These are phyloP conservation scores for Catunica adiposa DNA, from an alignment of 2,329 filamentous ascomycete genomes.

Conservation along the genomic window DNA sequence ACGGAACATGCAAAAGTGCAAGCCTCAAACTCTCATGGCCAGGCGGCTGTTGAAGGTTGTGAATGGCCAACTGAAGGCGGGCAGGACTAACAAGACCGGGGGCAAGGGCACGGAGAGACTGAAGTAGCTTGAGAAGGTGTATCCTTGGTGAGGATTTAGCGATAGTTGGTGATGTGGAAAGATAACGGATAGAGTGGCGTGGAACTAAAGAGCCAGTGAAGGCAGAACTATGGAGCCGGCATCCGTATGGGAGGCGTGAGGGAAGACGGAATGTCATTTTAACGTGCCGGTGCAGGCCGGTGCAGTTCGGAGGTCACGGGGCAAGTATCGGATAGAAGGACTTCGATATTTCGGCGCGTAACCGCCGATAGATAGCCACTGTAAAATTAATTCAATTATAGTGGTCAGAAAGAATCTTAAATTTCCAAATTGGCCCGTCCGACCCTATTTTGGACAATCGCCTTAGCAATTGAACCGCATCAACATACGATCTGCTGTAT, in stretches of 20 bases:
- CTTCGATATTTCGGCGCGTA: too few species aligned
- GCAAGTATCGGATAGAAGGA: too few species aligned
- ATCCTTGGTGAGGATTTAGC: slow-evolving; percentile 21
- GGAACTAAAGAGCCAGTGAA: neutral
- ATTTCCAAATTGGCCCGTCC: too few species aligned
- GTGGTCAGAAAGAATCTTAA: too few species aligned
- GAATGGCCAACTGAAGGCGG: slow-evolving; percentile 52
- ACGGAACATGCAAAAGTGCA: slow-evolving; percentile 35
- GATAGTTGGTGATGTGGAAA: slow-evolving; percentile 16
- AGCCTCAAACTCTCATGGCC: slow-evolving; percentile 43
- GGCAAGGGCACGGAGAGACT: slow-evolving; percentile 43
- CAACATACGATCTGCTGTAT: neutral
- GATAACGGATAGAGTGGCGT: neutral
- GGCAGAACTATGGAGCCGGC: slow-evolving; percentile 2
- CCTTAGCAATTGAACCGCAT: neutral
- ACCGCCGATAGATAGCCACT: too few species aligned
- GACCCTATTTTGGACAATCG: neutral
- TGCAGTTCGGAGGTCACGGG: neutral
- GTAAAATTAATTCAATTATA: too few species aligned
- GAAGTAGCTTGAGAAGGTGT: slow-evolving; percentile 43
- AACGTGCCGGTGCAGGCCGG: neutral
- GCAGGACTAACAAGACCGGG: slow-evolving; percentile 50
- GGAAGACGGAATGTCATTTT: slow-evolving; percentile 8
- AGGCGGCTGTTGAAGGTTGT: slow-evolving; percentile 40
- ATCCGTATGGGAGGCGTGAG: slow-evolving; percentile 2